Evolutionary conservation across 345 rosid species (phyloP), one percentile per base, ranked within the genome.

Genomic region (Dimocarpus longan): DNA sequence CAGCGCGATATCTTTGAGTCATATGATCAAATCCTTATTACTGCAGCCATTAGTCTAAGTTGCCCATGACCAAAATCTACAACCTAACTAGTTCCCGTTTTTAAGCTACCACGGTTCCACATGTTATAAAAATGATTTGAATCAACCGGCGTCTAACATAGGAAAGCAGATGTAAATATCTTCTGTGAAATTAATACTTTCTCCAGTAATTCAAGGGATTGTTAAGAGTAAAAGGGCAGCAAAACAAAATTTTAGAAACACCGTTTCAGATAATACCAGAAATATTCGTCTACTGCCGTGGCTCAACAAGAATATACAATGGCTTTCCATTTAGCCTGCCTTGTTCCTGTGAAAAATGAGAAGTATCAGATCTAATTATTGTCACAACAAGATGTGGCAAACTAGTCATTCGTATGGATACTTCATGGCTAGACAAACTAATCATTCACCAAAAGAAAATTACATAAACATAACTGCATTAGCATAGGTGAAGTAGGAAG

Each of bases 321-420:
- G 95, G 93, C 89, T 86, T 91, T 75, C 95, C 97, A 48, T 89
- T 89, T 67, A 93, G 91, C 90, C 86, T 86, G 76, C 86, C 79
- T 63, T 90, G 89, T 32, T 91, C 97, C 97, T 91, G 84, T 28
- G 37, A 71, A 76, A 71, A 66, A 21, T 24, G 60, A 6, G 37
- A 70, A 48, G 10, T 12, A 70, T 70, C 59, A 44, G 42, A 24
- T 50, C 50, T 46, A 48, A 24, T 26, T 19, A 62, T 11, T 22
- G 66, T 22, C 22, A 60, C 24, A 10, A 10, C 66, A 62, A 62
- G 10, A 21, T 13, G 24, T 62, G 66, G 21, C 28, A 8, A 62
- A 32, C 66, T 7, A 66, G 32, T 66, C 5, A 62, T 62, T n/a
- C 24, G 8, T 4, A 62, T 11, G 24, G 32, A 8, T 62, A 21